These are phyloP conservation scores for Aspergillus panamensis DNA, from an alignment of 495 filamentous ascomycete genomes.

Conservation along the genomic window DNA sequence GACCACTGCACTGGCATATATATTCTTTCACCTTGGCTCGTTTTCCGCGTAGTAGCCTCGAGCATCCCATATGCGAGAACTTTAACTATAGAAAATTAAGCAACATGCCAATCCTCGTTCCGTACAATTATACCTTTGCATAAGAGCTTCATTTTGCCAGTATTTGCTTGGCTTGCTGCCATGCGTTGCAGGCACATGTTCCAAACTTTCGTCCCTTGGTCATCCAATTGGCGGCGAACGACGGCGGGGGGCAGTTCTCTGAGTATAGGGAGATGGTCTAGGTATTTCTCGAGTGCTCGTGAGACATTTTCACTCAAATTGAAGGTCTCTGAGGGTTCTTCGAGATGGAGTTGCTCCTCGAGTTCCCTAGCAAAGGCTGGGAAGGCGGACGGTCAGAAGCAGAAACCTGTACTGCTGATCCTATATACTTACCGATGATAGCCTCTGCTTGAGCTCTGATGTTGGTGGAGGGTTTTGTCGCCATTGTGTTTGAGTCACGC, in stretches of 20 bases:
- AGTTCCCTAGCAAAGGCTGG: constrained; percentile 25
- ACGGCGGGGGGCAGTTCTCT: constrained; percentile 1
- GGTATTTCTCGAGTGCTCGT: constrained; percentile 12
- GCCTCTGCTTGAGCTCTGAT: constrained; percentile 2
- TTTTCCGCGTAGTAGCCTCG: constrained; percentile 51
- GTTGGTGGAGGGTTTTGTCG: neutral
- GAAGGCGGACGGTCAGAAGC: neutral
- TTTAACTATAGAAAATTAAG: constrained; percentile 37
- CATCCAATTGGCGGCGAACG: constrained; percentile 30
- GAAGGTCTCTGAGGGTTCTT: neutral
- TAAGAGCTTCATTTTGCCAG: neutral
- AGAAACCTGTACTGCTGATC: neutral
- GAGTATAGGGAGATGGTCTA: constrained; percentile 10
- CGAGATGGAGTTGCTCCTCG: constrained; percentile 16
- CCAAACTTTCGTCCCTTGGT: constrained; percentile 35
- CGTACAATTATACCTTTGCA: constrained; percentile 18
- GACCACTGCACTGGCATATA: neutral
- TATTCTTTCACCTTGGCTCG: constrained; percentile 15
- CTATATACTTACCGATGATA: constrained; percentile 6
- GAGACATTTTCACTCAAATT: constrained; percentile 1
- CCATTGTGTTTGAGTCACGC: neutral
- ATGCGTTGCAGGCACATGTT: constrained; percentile 26
- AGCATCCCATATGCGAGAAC: constrained; percentile 70
- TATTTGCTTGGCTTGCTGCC: neutral
- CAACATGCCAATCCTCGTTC: neutral